Percentiles rank a stretch among this genome's conserved stretches.
phyloP scores from a whole-genome alignment of 306 rosid genomes.

The Lupinus albus region DNA sequence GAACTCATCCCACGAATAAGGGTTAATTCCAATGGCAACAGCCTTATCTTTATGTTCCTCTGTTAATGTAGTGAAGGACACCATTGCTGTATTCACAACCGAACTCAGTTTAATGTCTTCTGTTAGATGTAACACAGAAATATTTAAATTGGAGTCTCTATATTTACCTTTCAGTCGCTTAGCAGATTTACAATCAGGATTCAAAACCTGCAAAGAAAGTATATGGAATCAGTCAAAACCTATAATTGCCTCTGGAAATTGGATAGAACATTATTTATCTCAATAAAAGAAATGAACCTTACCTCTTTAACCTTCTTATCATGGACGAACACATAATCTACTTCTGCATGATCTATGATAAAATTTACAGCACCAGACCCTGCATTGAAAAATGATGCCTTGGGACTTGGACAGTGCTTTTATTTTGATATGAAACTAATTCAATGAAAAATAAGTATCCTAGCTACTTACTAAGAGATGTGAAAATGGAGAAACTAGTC shows the following conservation, averaged over 20 bases:
- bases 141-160: slow-evolving; percentile 4
- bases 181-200: slow-evolving; percentile 54
- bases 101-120: slow-evolving; percentile 38
- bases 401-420: no score
- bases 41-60: slow-evolving; percentile 64
- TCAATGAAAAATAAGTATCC: neutral
- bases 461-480: neutral
- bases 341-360: slow-evolving; percentile 71
- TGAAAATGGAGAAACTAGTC: neutral
- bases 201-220: slow-evolving; percentile 59
- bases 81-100: slow-evolving; percentile 60
- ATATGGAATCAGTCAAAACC: slow-evolving; percentile 36
- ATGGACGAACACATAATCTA: slow-evolving; percentile 66
- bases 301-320: slow-evolving; percentile 90
- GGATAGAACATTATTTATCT: slow-evolving; percentile 18
- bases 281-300: slow-evolving; percentile 20
- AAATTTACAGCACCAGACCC: slow-evolving; percentile 72
- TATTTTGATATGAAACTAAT: no score
- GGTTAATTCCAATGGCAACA: slow-evolving; percentile 50
- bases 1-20: slow-evolving; percentile 85
- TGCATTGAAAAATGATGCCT: slow-evolving; percentile 25
- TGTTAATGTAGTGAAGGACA: slow-evolving; percentile 75
- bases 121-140: neutral
- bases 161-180: slow-evolving; percentile 69
- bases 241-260: slow-evolving; percentile 1